Conservation (phyloP, 495 filamentous ascomycete species). For the Tetracladium setigerum region DNA sequence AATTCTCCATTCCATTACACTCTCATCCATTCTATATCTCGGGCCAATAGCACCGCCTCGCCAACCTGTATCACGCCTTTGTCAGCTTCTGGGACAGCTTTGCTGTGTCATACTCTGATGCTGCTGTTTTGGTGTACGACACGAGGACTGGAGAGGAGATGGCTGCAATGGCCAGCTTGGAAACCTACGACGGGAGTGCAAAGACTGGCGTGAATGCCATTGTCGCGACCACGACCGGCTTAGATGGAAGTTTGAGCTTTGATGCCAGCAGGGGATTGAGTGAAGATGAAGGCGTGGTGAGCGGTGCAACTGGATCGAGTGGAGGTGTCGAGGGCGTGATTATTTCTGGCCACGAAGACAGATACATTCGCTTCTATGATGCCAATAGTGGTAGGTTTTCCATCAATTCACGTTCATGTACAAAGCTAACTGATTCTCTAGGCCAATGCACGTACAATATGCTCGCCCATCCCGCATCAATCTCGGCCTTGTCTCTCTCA, state of each 20-base stretch:
- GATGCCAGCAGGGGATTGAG: constrained; percentile 51
- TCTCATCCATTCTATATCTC: constrained; percentile 76
- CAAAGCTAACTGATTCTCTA: constrained; percentile 27
- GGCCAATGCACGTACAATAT: constrained; percentile 99
- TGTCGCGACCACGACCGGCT: constrained; percentile 76
- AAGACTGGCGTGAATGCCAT: constrained; percentile 82
- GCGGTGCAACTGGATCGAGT: constrained; percentile 77
- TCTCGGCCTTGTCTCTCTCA: constrained; percentile 81
- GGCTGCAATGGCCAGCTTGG: constrained; percentile 80
- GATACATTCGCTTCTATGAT: constrained; percentile 93
- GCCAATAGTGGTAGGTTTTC: constrained; percentile 85
- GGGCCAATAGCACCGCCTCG: constrained; percentile 58
- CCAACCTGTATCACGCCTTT: constrained; percentile 90
- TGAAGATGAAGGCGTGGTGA: constrained; percentile 61
- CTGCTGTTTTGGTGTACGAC: constrained; percentile 83
- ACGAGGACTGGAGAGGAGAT: constrained; percentile 88
- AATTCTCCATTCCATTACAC: constrained; percentile 49
- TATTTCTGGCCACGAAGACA: constrained; percentile 92
- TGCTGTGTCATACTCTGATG: constrained; percentile 86
- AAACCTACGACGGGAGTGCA: constrained; percentile 84
- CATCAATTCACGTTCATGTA: background rate
- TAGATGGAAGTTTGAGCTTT: constrained; percentile 62
- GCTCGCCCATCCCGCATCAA: constrained; percentile 90
- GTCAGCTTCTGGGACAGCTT: constrained; percentile 84
- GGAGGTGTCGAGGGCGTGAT: constrained; percentile 84